phyloP scores from a whole-genome alignment of 1,139 yeast species.

The Taiozyma sp. region DNA sequence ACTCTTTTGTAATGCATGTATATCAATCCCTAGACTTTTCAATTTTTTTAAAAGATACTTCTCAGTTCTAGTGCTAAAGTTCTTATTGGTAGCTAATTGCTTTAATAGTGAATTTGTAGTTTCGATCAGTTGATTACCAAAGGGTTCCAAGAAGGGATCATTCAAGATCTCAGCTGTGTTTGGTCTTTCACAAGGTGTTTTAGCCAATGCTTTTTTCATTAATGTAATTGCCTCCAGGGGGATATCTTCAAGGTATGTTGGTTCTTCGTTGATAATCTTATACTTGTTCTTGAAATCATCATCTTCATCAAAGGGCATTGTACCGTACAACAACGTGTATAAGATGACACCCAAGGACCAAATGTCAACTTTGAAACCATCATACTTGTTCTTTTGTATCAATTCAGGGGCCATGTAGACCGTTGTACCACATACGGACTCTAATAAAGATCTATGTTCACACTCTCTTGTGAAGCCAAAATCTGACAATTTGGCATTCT shows the following conservation, averaged over 20 bases:
- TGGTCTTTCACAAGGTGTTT: constrained; percentile 67
- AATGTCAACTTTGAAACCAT: constrained; percentile 79
- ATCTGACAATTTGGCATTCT: constrained; percentile 76
- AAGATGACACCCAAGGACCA: constrained; percentile 95
- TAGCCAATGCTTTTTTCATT: constrained; percentile 51
- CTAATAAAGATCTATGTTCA: constrained; percentile 52
- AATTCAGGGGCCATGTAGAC: constrained; percentile 98
- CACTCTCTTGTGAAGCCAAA: constrained; percentile 92
- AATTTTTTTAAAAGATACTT: constrained; percentile 60
- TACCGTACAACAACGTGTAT: constrained; percentile 83
- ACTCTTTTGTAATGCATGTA: constrained; percentile 56
- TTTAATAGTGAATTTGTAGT: constrained; percentile 38
- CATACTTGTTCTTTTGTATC: constrained; percentile 60
- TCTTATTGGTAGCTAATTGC: constrained; percentile 35
- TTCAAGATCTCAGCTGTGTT: constrained; percentile 54
- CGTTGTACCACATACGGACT: constrained; percentile 90
- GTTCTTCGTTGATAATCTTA: constrained; percentile 64
- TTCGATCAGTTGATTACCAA: constrained; percentile 39
- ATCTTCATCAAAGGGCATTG: constrained; percentile 87
- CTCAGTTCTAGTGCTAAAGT: constrained; percentile 60
- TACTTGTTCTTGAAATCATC: constrained; percentile 59
- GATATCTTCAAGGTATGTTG: constrained; percentile 44
- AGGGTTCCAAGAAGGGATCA: constrained; percentile 55
- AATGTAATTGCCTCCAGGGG: constrained; percentile 47
- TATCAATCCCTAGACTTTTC: constrained; percentile 62